These are phyloP conservation scores for Oryza australiensis DNA, from an alignment of 176 grass and related monocot genomes.

Conservation along the genomic window DNA sequence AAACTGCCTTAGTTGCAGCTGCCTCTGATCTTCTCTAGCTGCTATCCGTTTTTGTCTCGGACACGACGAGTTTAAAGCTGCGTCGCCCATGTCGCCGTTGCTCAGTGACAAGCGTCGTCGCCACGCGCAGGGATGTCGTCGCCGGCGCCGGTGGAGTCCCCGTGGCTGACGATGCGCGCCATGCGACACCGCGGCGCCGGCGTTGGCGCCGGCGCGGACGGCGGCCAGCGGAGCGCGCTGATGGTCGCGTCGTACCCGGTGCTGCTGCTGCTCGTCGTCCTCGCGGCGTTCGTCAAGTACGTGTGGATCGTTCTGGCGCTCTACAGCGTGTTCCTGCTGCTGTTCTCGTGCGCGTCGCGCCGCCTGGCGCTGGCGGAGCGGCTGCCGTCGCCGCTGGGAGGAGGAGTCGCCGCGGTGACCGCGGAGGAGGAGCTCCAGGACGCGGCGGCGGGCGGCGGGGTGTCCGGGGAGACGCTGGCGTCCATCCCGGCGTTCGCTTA, in stretches of 20 bases:
- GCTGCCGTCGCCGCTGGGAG: neutral
- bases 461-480: slow-evolving; percentile 26
- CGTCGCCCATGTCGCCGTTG: neutral
- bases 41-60: slow-evolving; percentile 1
- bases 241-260: slow-evolving; percentile 44
- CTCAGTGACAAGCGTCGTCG: neutral
- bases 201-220: neutral
- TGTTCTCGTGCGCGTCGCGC: slow-evolving; percentile 9
- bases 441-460: neutral
- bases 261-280: slow-evolving; percentile 43
- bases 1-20: slow-evolving; percentile 36
- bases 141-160: neutral
- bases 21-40: neutral
- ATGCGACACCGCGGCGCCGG: neutral
- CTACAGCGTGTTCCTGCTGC: slow-evolving; percentile 37
- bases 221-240: slow-evolving; percentile 22
- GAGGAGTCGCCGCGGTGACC: neutral
- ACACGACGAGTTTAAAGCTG: neutral
- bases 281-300: slow-evolving; percentile 43
- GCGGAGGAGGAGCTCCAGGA: neutral
- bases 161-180: slow-evolving; percentile 7
- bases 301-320: slow-evolving; percentile 42
- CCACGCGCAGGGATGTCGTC: neutral
- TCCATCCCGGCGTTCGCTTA: slow-evolving; percentile 37
- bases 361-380: neutral